Percentiles rank a stretch among this genome's conserved stretches.
These are phyloP conservation scores for Macrotyloma uniflorum DNA, from an alignment of 306 rosid species.

Conservation along the genomic window DNA sequence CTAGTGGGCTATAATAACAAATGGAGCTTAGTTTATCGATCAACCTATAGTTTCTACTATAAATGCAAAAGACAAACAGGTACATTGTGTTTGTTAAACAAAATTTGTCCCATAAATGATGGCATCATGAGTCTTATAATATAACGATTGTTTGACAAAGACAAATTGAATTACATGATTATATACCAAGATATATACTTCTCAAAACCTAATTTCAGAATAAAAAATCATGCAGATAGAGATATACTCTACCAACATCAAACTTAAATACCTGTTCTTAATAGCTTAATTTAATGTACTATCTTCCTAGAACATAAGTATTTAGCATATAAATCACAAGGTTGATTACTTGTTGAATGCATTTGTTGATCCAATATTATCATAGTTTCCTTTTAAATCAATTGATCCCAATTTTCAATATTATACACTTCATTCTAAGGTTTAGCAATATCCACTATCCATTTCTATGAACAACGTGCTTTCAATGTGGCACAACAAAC, in stretches of 20 bases:
- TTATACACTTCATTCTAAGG: conserved; percentile 9
- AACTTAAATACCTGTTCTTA: neutral
- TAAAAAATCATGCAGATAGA: neutral
- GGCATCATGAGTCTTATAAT: conserved; percentile 2
- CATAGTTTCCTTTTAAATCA: conserved; percentile 13
- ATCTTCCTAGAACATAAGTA: neutral
- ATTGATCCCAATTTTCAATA: neutral
- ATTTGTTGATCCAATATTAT: neutral
- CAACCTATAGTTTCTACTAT: neutral
- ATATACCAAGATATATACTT: neutral
- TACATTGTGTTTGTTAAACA: neutral
- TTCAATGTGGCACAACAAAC: neutral
- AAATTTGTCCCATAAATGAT: neutral
- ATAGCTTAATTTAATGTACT: neutral
- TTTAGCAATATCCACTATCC: neutral
- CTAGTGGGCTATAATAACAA: conserved; percentile 7
- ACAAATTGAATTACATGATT: neutral
- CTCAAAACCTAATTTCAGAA: neutral
- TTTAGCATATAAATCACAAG: neutral
- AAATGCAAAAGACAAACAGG: neutral
- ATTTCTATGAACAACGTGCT: neutral
- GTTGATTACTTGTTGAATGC: neutral
- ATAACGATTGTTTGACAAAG: neutral
- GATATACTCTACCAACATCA: neutral
- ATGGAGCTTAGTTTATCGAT: neutral